Evolutionary conservation across 176 grass and related monocot species (phyloP), one percentile per base, ranked within the genome.

Genomic region (Lolium rigidum): DNA sequence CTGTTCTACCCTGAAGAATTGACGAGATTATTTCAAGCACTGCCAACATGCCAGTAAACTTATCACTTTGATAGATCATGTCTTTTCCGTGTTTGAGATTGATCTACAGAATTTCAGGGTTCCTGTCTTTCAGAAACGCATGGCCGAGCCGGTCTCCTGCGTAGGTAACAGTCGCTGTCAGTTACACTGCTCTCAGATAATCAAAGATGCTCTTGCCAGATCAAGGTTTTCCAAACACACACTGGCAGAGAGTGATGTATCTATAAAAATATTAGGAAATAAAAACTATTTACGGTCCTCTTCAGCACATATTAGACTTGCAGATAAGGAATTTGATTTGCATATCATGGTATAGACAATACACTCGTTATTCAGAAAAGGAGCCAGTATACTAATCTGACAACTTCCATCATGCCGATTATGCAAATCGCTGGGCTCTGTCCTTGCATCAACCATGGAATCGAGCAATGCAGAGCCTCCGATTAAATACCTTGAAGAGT

Each of bases 101-200:
- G 17, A 72, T 16, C 39, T 46, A 76, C 54, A 66, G 75, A 58
- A 18, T 55, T 86, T 14, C 66, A 69, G 70, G 43, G 18, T 46
- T 54, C 13, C 60, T 38, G 74, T 56, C 67, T 37, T 10, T 16
- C 14, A 51, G 58, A 60, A n/a, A 58, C 5, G 81, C 43, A 55
- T 41, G 15, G 5, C 37, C 9, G 55, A 70, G 63, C 77, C 8
- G 48, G 46, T 83, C 54, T 86, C 63, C 64, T 7, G 84, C 84
- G 64, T 88, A 71, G 82, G 82, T 85, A 88, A 77, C 51, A 35
- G 86, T 88, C 86, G 86, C 70, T 88, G 62, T 91, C 90, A 2
- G 60, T 46, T 35, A 17, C 80, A 76, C 70, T 47, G 62, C 8
- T 73, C 14, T 21, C 77, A 64, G 28, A 46, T 22, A 68, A 80